These are phyloP conservation scores for Arctium minus DNA, from an alignment of 129 eudicot genomes.

Conservation along the genomic window DNA sequence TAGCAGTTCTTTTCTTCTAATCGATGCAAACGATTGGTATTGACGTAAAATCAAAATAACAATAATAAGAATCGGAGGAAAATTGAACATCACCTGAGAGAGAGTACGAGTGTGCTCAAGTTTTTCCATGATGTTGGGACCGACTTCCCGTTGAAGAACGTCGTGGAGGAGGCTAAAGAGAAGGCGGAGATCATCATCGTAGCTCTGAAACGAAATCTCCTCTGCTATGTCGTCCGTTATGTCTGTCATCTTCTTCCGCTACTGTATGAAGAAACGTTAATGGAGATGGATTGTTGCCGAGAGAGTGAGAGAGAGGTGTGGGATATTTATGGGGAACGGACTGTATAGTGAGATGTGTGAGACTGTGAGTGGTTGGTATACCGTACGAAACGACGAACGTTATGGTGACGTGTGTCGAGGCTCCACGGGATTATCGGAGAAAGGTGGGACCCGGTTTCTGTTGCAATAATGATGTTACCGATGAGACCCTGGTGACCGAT, in stretches of 20 bases:
- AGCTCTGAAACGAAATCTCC: constrained; percentile 87
- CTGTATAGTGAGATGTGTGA: background rate
- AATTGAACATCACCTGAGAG: constrained; percentile 57
- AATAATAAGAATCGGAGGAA: background rate
- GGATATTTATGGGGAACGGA: constrained; percentile 12
- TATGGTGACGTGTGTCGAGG: constrained; percentile 34
- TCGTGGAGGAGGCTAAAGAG: constrained; percentile 81
- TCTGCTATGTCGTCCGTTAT: constrained; percentile 98
- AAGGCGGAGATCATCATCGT: constrained; percentile 74
- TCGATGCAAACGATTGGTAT: background rate
- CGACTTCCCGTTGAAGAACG: constrained; percentile 78
- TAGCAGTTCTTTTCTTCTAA: background rate
- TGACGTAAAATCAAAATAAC: background rate
- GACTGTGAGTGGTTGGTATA: constrained; percentile 20
- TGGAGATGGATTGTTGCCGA: constrained; percentile 6
- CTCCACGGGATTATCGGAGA: constrained; percentile 30
- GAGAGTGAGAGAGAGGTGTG: background rate
- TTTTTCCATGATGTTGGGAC: constrained; percentile 59
- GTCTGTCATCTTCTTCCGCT: constrained; percentile 58
- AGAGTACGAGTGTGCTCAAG: constrained; percentile 70
- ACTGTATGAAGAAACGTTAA: background rate
- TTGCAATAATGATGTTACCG: constrained; percentile 2
- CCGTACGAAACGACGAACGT: constrained; percentile 29
- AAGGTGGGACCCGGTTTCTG: constrained; percentile 14
- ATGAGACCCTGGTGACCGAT: background rate